Conservation (phyloP, 192 early-diverging fungal genomes). For the Diversispora eburnea region DNA sequence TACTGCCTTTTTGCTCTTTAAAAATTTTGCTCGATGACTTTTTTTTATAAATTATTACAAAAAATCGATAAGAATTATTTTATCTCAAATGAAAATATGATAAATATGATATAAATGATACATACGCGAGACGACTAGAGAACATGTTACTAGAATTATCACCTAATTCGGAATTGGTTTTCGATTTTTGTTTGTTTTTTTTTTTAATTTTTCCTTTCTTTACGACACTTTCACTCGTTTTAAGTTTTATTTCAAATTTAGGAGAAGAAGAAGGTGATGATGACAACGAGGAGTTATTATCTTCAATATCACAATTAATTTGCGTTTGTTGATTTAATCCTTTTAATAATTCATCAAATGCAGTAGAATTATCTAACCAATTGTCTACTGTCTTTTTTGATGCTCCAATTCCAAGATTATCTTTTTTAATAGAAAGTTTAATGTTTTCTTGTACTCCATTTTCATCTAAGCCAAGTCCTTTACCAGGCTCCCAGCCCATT, state of each 20-base stretch:
- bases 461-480: slow-evolving; percentile 86
- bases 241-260: neutral
- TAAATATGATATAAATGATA: neutral
- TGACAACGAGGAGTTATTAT: neutral
- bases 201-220: too few species aligned
- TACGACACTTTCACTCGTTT: neutral
- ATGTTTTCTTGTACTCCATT: slow-evolving; percentile 82
- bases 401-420: slow-evolving; percentile 89
- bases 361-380: slow-evolving; percentile 92
- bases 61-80: neutral
- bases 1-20: slow-evolving; percentile 48
- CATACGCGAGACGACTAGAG: too few species aligned
- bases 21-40: slow-evolving; percentile 30
- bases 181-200: too few species aligned
- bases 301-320: slow-evolving; percentile 24
- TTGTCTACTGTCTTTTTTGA: slow-evolving; percentile 83
- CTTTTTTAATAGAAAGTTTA: slow-evolving; percentile 80
- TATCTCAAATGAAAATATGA: neutral
- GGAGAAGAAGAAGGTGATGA: neutral
- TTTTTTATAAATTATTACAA: neutral
- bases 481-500: slow-evolving; percentile 95
- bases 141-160: too few species aligned
- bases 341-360: slow-evolving; percentile 75
- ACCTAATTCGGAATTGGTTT: too few species aligned
- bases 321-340: slow-evolving; percentile 67